Evolutionary conservation across 2,329 filamentous ascomycete species (phyloP), one percentile per base, ranked within the genome.

Genomic region (Aspergillus pseudoterreus): DNA sequence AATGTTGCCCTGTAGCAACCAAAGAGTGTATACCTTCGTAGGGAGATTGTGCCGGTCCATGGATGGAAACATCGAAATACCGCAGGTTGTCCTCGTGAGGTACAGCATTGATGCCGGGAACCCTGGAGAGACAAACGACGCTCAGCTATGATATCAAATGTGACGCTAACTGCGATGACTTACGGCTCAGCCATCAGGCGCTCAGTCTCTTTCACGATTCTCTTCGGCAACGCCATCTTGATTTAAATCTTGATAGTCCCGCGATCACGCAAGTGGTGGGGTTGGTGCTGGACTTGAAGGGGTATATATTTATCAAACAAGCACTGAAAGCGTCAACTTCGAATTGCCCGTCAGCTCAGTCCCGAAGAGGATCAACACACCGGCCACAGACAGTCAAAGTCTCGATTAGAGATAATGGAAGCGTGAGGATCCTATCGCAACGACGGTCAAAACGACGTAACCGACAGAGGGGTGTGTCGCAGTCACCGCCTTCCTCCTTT

Each of bases 191-290:
- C 89, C 84, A 95, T 92, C 62, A 99, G 82, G 68, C 94, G 86
- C 77, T 99, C 92, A 17, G 94, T 99, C 82, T 99, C 95, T 77
- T 99, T 99, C 68, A 97, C 83, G 68, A 99, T 99, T 69, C 94
- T 83, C 81, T 99, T 99, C 30, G 94, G 92, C 60, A 99, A 80
- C 57, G 90, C 85, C 89, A 74, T 74, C 54, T 61, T 61, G 52
- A 54, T 50, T 50, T 48, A 51, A 42, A 57, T 54, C 10, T 43
- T 51, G 56, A 57, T 61, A 57, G 50, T 47, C 51, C 49, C 45
- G 49, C 46, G 46, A 36, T 43, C 35, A 38, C 32, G 41, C 39
- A 49, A 21, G 42, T 47, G 42, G 53, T 51, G 50, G 50, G 50
- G 50, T 10, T 49, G 14, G 10, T 42, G 19, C 36, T 36, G 32